Conservation (phyloP, 2,329 filamentous ascomycete species). For the Parastagonospora nodorum region DNA sequence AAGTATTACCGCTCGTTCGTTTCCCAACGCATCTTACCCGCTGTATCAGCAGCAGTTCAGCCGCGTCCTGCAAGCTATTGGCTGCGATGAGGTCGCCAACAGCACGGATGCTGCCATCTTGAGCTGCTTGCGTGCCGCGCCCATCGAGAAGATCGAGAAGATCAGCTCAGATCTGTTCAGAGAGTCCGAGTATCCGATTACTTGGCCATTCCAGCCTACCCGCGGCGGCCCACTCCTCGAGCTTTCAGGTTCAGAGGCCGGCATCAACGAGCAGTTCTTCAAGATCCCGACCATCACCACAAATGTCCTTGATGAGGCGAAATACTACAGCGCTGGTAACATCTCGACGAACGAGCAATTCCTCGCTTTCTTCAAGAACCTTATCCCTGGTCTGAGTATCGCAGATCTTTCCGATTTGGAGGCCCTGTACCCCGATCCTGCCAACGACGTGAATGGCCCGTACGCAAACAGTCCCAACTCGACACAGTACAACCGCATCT, state of each 20-base stretch:
- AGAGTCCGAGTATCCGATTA: constrained; percentile 45
- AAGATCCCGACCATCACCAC: constrained; percentile 30
- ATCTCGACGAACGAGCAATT: constrained; percentile 42
- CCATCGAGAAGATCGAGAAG: constrained; percentile 44
- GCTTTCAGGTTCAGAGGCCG: constrained; percentile 47
- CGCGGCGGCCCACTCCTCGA: constrained; percentile 51
- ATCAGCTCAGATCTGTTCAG: constrained; percentile 40
- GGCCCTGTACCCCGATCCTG: constrained; percentile 32
- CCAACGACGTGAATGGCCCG: constrained; percentile 23
- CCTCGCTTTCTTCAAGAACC: constrained; percentile 33
- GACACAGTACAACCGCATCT: constrained; percentile 52
- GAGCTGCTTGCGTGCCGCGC: constrained; percentile 45
- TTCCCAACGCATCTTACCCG: constrained; percentile 34
- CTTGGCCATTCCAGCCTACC: constrained; percentile 55
- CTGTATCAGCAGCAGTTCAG: constrained; percentile 34
- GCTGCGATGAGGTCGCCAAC: constrained; percentile 21
- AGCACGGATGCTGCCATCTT: constrained; percentile 41
- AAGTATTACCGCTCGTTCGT: constrained; percentile 31
- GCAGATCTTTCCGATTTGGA: constrained; percentile 24
- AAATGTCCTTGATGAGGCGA: constrained; percentile 42
- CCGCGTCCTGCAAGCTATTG: constrained; percentile 19
- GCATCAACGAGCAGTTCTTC: constrained; percentile 30
- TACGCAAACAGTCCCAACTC: constrained; percentile 51
- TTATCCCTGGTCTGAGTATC: constrained; percentile 22
- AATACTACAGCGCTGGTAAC: constrained; percentile 27